phyloP scores from a whole-genome alignment of 768 basidiomycete genomes.

The Tulasnella sp. region DNA sequence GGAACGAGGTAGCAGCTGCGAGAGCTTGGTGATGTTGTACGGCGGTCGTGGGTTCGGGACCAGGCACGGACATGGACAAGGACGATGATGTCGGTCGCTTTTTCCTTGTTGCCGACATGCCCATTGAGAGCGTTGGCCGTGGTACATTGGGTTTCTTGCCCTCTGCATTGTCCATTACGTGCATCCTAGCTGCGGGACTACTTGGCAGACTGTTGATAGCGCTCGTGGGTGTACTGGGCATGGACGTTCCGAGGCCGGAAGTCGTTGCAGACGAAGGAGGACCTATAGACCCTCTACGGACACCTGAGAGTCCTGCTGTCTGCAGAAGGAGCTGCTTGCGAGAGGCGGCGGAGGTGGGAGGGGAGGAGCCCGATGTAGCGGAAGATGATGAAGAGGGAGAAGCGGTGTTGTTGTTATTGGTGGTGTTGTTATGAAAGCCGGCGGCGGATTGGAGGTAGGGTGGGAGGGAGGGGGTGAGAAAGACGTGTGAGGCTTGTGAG shows the following conservation, averaged over 20 bases:
- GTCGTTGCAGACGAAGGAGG: slow-evolving; percentile 7
- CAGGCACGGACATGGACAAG: slow-evolving; percentile 8
- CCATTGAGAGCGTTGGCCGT: not conserved
- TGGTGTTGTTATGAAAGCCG: not conserved
- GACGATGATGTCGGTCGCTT: slow-evolving; percentile 8
- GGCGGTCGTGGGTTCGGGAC: not conserved
- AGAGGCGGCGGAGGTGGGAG: not conserved
- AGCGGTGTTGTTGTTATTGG: not conserved
- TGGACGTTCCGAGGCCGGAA: not conserved
- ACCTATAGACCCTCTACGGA: slow-evolving; percentile 5
- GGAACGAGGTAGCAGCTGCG: not conserved
- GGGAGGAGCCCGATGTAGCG: not conserved
- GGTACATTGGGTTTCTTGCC: not conserved
- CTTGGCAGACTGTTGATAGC: slow-evolving; percentile 7
- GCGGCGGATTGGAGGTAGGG: not conserved
- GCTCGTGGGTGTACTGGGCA: slow-evolving; percentile 6
- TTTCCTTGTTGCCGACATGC: not conserved
- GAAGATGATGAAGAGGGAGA: not conserved
- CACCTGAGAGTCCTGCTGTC: not conserved
- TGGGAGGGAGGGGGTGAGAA: slow-evolving; percentile 14
- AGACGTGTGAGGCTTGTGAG: not conserved
- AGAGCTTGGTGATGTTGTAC: slow-evolving; percentile 2
- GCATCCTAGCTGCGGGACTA: not conserved
- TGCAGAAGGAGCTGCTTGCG: slow-evolving; percentile 12
- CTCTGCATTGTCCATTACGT: not conserved